Conservation (phyloP, 2,329 filamentous ascomycete species). For the Chaetomiaceae sp. region DNA sequence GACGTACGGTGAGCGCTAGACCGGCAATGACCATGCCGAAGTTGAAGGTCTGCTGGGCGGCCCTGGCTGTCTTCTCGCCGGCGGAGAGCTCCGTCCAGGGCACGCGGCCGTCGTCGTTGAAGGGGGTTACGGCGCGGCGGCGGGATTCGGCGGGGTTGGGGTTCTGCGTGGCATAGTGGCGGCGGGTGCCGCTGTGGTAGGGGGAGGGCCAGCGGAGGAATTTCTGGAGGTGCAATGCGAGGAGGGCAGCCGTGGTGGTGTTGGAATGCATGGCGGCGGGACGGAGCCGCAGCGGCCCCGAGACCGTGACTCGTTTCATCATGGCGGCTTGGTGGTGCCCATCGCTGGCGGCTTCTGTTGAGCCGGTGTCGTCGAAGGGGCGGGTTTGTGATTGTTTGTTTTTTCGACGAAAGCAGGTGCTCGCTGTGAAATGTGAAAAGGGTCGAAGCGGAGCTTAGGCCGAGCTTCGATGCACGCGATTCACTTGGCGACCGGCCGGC, state of each 20-base stretch:
- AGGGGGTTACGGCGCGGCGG: conserved; percentile 70
- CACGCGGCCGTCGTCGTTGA: conserved; percentile 80
- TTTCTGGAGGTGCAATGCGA: conserved; percentile 20
- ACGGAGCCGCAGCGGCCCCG: conserved; percentile 19
- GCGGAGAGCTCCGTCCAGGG: conserved; percentile 73
- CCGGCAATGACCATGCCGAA: conserved; percentile 73
- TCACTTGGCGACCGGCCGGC: conserved; percentile 9
- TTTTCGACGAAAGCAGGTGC: not conserved
- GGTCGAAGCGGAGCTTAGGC: conserved; percentile 1
- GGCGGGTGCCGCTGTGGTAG: conserved; percentile 32
- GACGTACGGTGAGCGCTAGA: conserved; percentile 66
- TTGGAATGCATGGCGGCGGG: conserved; percentile 1
- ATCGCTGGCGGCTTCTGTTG: conserved; percentile 27
- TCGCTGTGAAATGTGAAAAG: too few relatives aligned
- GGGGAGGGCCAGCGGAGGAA: conserved; percentile 32
- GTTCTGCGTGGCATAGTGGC: conserved; percentile 56
- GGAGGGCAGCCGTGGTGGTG: conserved; percentile 12
- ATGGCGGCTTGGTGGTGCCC: conserved; percentile 35
- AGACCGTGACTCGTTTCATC: conserved; percentile 40
- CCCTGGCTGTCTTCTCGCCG: conserved; percentile 74
- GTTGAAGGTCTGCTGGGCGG: conserved; percentile 89
- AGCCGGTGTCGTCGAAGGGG: conserved; percentile 2
- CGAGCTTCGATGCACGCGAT: not conserved
- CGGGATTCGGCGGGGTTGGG: conserved; percentile 40
- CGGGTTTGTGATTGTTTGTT: not conserved